phyloP scores from a whole-genome alignment of 768 basidiomycete genomes.

The Leucosporidium yakuticum region DNA sequence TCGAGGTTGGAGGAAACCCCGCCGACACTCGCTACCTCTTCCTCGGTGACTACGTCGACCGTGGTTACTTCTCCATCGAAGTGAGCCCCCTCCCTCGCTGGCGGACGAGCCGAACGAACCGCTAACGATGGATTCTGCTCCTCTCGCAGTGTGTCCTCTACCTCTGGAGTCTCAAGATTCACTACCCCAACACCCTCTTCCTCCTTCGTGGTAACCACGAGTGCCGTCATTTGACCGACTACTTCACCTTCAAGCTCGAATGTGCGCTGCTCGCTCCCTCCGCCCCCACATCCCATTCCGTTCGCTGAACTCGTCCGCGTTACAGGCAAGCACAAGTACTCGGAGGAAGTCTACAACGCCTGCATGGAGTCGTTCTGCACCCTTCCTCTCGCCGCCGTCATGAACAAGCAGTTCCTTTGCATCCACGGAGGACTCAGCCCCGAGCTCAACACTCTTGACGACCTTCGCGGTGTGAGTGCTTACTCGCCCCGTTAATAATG shows the following conservation, averaged over 20 bases:
- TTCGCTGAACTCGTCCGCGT: background rate
- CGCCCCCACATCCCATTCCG: background rate
- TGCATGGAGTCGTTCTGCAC: slow-evolving; percentile 98
- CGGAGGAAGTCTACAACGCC: slow-evolving; percentile 89
- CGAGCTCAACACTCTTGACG: slow-evolving; percentile 89
- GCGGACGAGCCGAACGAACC: too few species aligned
- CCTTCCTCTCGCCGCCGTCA: slow-evolving; percentile 88
- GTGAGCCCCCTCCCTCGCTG: slow-evolving; percentile 45
- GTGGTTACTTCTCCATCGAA: slow-evolving; percentile 91
- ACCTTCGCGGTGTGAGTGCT: slow-evolving; percentile 71
- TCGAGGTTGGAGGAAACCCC: slow-evolving; percentile 90
- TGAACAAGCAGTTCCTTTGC: slow-evolving; percentile 99
- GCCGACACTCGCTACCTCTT: slow-evolving; percentile 88
- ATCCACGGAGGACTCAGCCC: slow-evolving; percentile 96
- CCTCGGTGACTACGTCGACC: slow-evolving; percentile 86
- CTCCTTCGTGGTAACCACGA: slow-evolving; percentile 97
- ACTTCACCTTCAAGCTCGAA: slow-evolving; percentile 98
- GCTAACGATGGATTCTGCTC: too few species aligned
- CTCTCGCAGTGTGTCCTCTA: slow-evolving; percentile 80
- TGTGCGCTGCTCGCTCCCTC: slow-evolving; percentile 54
- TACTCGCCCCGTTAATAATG: too few species aligned
- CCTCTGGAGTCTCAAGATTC: slow-evolving; percentile 96
- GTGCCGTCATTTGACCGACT: slow-evolving; percentile 95
- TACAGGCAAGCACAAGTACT: slow-evolving; percentile 96
- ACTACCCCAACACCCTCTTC: slow-evolving; percentile 96